Conservation (phyloP, 768 basidiomycete species). For the Russula sp. region DNA sequence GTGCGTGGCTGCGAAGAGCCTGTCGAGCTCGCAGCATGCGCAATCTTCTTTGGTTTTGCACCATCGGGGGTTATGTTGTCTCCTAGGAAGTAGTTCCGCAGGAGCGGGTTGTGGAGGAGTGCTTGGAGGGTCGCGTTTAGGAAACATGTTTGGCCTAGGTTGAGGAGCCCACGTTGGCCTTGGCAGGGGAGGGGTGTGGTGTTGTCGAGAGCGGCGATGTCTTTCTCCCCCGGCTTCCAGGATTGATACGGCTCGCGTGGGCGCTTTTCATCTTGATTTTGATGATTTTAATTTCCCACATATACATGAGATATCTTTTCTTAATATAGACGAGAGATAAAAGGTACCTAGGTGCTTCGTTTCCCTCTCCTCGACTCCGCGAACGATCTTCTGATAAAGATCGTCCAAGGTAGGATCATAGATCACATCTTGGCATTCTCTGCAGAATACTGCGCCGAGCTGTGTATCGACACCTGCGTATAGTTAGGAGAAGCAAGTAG, state of each 20-base stretch:
- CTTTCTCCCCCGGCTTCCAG: slow-evolving; percentile 48
- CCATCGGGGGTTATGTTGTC: slow-evolving; percentile 81
- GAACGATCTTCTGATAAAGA: slow-evolving; percentile 43
- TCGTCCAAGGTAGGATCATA: slow-evolving; percentile 55
- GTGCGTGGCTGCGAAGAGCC: slow-evolving; percentile 69
- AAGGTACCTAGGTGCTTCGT: slow-evolving; percentile 57
- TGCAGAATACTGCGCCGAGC: slow-evolving; percentile 73
- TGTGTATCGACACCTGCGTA: slow-evolving; percentile 65
- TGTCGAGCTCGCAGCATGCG: slow-evolving; percentile 93
- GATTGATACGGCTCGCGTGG: slow-evolving; percentile 47
- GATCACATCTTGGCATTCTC: slow-evolving; percentile 70
- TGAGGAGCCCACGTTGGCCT: slow-evolving; percentile 80
- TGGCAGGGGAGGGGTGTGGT: slow-evolving; percentile 64
- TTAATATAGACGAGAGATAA: slow-evolving; percentile 2
- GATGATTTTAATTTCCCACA: no score
- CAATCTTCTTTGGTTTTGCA: slow-evolving; percentile 74
- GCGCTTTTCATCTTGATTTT: slow-evolving; percentile 35
- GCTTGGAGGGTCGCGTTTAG: slow-evolving; percentile 89
- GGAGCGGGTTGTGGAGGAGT: slow-evolving; percentile 84
- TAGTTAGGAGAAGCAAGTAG: background rate
- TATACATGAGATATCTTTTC: slow-evolving; percentile 32
- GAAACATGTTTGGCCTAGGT: slow-evolving; percentile 92
- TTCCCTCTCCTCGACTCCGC: slow-evolving; percentile 58
- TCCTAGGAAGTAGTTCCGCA: slow-evolving; percentile 84
- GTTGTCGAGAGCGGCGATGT: slow-evolving; percentile 47